phyloP scores from a whole-genome alignment of 1,139 yeast genomes.

The Magnusiomyces fungicola region DNA sequence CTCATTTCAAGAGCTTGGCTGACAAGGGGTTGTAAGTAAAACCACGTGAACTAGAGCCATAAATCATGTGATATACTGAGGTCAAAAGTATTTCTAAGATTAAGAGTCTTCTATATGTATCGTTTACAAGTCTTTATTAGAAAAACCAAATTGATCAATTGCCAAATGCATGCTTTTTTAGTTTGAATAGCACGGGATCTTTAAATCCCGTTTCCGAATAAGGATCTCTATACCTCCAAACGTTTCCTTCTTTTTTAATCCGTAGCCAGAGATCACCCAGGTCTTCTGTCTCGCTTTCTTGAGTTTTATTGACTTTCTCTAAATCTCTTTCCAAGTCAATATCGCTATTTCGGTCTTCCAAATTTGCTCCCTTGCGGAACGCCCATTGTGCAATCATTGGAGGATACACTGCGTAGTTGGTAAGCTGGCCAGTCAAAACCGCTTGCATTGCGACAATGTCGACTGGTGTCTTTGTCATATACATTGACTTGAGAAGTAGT shows the following conservation, averaged over 20 bases:
- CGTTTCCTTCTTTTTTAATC: neutral
- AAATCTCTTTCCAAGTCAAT: neutral
- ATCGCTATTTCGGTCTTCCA: constrained; percentile 13
- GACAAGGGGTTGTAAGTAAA: too few relatives aligned
- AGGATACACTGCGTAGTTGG: constrained; percentile 17
- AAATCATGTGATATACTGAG: too few relatives aligned
- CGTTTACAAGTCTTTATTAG: too few relatives aligned
- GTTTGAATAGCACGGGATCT: neutral
- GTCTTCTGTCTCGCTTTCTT: neutral
- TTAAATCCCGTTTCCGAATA: neutral
- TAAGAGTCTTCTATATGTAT: neutral
- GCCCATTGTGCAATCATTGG: constrained; percentile 18
- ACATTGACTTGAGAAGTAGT: neutral
- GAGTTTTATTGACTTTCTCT: neutral
- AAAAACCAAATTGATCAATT: neutral
- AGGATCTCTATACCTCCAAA: neutral
- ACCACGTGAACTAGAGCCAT: too few relatives aligned
- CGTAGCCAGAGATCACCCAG: neutral
- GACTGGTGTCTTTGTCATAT: neutral
- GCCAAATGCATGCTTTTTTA: neutral
- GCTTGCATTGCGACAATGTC: neutral
- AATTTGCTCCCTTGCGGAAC: constrained; percentile 17
- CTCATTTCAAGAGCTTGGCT: too few relatives aligned
- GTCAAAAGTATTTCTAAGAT: too few relatives aligned
- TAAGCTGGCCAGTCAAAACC: constrained; percentile 9